Evolutionary conservation across 1,139 yeast species (phyloP), one percentile per base, ranked within the genome.

Genomic region (Lodderomyces metapsilosis): DNA sequence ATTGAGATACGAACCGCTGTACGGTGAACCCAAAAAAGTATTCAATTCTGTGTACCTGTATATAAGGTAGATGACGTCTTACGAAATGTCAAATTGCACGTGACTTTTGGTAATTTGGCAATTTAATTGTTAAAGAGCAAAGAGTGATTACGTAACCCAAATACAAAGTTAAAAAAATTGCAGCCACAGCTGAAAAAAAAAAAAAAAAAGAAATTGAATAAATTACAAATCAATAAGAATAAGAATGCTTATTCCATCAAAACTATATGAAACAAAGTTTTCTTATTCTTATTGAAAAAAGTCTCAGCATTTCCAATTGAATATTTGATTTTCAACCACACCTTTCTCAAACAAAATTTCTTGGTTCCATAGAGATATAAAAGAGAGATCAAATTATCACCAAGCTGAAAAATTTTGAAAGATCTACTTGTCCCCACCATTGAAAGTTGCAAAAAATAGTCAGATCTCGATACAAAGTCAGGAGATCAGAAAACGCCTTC

Each of bases 121-220:
- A 28, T 15, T 4, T n/a, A 13, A 28, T 15, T 25, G 25, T 23
- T 20, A 20, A 23, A 8, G 25, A 23, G 25, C 25, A 25, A 25
- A 12, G n/a, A n/a, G n/a, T n/a, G n/a, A n/a, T n/a, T n/a, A n/a
- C n/a, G n/a, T n/a, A n/a, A n/a, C n/a, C n/a, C n/a, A 4, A 25
- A 25, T 12, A 16, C 32, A 28, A 16, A n/a, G n/a, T n/a, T n/a
- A 28, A 15, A 13, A 8, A 28, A 28, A 28, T 28, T 28, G 32
- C 32, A 28, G 32, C 32, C 32, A 28, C 32, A 28, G 18, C 18
- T 28, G 30, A 25, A 24, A 24, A 24, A 24, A 24, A 7, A 24
- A 10, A 16, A 27, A 28, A 15, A 28, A 15, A 28, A 15, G 8
- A 13, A 28, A 28, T 5, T 5, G 15, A 28, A 6, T n/a, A 25